Base-by-base conservation (phyloP, 1,284 basidiomycete species). In the Apiotrichum sp. region DNA sequence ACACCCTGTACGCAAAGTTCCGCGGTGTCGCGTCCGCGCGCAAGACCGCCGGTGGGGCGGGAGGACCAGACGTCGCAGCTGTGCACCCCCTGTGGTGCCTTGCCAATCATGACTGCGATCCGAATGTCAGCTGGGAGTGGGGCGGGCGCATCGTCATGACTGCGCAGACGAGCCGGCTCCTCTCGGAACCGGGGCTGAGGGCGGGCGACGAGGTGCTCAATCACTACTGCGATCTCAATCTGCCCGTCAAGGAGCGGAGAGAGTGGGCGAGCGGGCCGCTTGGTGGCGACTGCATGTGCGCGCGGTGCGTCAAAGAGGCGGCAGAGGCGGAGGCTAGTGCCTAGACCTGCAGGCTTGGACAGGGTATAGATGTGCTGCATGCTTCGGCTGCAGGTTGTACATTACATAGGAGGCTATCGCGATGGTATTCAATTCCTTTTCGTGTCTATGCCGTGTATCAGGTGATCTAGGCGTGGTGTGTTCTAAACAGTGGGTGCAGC, bases 21-120 rank as follows among this genome's bases (percentile, higher is more conserved):
- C 58, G 58, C 41, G 58, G 58, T 7, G 52, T 52, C 14, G 58
- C 58, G 3, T 51, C 48, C 6, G 58, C 58, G 22, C 54, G 58
- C 32, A 56, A 59, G 52, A 45, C 52, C 14, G 41, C 51, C 13
- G 47, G 33, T 14, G 35, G 33, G 3, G 7, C 34, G 11, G 44
- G 39, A 29, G 22, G 58, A 35, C 55, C 55, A 14, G 58, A 59
- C 36, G 58, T 59, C 22, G 58, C 58, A 1, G 55, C 58, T 14
- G 58, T 59, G 10, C 58, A 59, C 41, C 54, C 58, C n/a, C 44
- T 50, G 44, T 59, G 58, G 58, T 59, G 58, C 39, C 58, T 59
- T 11, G 55, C 52, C 34, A 59, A 59, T 49, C 58, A 59, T 52
- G 51, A 56, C 48, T 59, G 58, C 41, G 58, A 59, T 52, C 58